Evolutionary conservation across 2,329 filamentous ascomycete species (phyloP).

Genomic region (Aspergillus pseudotamarii): DNA sequence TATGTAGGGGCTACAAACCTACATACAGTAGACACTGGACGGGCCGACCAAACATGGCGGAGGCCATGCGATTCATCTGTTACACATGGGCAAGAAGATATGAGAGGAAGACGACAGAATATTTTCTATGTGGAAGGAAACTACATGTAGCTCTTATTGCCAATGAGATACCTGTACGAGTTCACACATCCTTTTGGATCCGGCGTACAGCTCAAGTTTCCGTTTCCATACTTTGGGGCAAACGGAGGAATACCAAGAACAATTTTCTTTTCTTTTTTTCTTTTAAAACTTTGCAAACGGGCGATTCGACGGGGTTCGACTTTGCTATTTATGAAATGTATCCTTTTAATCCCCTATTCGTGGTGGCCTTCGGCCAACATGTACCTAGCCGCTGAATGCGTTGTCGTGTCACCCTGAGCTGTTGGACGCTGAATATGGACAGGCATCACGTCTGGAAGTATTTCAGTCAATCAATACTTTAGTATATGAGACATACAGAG

Average conservation of each 20-base stretch:
- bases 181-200: not conserved
- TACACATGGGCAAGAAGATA: conserved; percentile 12
- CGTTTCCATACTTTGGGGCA: not conserved
- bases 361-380: conserved; percentile 20
- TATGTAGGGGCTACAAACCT: conserved; percentile 18
- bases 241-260: not conserved
- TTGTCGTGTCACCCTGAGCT: conserved; percentile 25
- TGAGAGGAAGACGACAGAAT: not conserved
- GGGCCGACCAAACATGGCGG: conserved; percentile 17
- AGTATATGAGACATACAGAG: conserved; percentile 5
- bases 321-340: conserved; percentile 10
- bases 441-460: not conserved
- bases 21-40: conserved; percentile 17
- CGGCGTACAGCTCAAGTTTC: not conserved
- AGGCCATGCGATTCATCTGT: conserved; percentile 21
- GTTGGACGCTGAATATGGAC: conserved; percentile 5
- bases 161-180: not conserved
- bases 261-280: not conserved
- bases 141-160: not conserved
- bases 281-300: conserved; percentile 2
- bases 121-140: too few species aligned
- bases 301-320: not conserved
- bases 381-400: conserved; percentile 27
- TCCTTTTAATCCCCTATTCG: conserved; percentile 23
- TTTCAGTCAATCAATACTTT: not conserved